These are phyloP conservation scores for Vinca major DNA, from an alignment of 305 asterid genomes.

Conservation along the genomic window DNA sequence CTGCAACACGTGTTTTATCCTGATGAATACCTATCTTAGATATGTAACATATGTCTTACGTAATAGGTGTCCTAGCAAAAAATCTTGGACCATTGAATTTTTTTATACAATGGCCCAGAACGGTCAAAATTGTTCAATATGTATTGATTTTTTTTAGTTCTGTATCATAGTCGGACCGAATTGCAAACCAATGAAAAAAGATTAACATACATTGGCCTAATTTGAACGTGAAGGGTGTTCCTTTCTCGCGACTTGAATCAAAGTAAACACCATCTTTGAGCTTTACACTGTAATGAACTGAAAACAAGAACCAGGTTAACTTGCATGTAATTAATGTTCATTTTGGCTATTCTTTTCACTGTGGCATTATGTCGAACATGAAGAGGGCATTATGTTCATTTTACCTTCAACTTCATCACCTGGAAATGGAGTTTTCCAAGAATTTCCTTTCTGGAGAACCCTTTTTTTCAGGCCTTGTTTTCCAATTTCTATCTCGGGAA, in stretches of 20 bases:
- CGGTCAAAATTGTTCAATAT: too few relatives aligned
- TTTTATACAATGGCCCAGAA: too few relatives aligned
- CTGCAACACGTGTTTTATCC: too few relatives aligned
- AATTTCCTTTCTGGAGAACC: conserved; percentile 32
- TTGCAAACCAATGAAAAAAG: background rate
- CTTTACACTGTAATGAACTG: conserved; percentile 47
- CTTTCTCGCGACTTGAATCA: conserved; percentile 43
- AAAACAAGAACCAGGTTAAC: conserved; percentile 13
- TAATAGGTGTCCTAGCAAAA: too few relatives aligned
- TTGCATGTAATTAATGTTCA: too few relatives aligned
- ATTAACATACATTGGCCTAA: conserved; percentile 43
- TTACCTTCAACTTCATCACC: conserved; percentile 61
- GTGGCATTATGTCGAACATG: background rate
- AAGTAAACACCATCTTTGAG: conserved; percentile 32
- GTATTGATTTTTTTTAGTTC: too few relatives aligned
- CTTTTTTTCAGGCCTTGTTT: conserved; percentile 31
- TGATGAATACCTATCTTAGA: too few relatives aligned
- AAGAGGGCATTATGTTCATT: background rate
- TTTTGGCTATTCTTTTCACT: background rate
- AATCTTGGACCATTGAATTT: too few relatives aligned
- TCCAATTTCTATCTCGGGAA: conserved; percentile 23
- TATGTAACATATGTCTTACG: too few relatives aligned
- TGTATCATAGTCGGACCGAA: too few relatives aligned
- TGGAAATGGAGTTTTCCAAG: conserved; percentile 55
- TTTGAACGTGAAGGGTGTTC: conserved; percentile 39